Evolutionary conservation across 148 eudicot genomes (phyloP).

Genomic region (Rhododendron griersonianum): DNA sequence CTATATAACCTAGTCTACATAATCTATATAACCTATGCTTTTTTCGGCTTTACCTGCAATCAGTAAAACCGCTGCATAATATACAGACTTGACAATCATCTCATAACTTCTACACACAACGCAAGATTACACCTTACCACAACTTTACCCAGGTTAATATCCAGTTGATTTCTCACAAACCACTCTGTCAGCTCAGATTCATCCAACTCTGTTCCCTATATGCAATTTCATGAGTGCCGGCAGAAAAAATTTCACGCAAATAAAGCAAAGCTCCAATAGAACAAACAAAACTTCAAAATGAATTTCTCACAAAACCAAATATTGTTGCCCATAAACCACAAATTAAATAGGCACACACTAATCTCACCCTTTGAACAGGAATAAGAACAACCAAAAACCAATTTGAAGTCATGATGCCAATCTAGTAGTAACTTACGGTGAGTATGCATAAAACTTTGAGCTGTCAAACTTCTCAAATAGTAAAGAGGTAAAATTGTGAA

Average conservation of each 20-base stretch:
- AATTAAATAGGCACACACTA: neutral
- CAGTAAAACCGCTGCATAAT: neutral
- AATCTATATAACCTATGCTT: too few relatives aligned
- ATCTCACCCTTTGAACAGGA: neutral
- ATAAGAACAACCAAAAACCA: neutral
- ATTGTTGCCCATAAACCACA: neutral
- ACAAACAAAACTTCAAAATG: neutral
- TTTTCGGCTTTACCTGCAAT: slow-evolving; percentile 81
- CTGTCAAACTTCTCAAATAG: neutral
- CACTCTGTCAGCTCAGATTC: slow-evolving; percentile 49
- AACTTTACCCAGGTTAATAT: slow-evolving; percentile 63
- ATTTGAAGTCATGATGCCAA: neutral
- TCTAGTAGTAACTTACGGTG: neutral
- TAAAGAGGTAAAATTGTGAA: neutral
- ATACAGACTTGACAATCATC: slow-evolving; percentile 6
- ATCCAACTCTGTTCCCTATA: slow-evolving; percentile 49
- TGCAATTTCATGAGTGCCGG: neutral
- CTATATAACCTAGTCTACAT: too few relatives aligned
- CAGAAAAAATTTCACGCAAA: neutral
- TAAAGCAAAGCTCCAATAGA: neutral
- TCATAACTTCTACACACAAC: neutral
- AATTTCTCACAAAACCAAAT: neutral
- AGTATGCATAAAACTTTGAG: neutral
- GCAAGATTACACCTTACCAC: slow-evolving; percentile 45
- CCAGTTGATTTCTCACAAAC: slow-evolving; percentile 62